Percentiles rank a stretch among this genome's conserved stretches.
Evolutionary conservation across 2,329 filamentous ascomycete species (phyloP).

Genomic region (Alternaria tenuissima): DNA sequence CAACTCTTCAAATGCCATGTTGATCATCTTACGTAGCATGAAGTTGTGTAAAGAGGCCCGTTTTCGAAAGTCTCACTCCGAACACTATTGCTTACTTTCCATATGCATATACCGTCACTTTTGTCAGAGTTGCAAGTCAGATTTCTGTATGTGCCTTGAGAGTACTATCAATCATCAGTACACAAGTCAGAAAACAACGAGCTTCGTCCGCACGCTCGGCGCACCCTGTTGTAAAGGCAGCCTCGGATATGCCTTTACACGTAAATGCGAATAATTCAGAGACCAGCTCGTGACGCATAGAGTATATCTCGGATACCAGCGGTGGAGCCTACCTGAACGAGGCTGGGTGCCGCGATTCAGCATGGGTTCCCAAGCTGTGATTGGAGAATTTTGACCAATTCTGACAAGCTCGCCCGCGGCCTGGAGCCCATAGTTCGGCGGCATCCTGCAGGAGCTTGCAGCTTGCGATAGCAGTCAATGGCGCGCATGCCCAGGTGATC

Average conservation of each 20-base stretch:
- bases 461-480: conserved; percentile 11
- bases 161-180: not conserved
- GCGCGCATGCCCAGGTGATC: conserved; percentile 12
- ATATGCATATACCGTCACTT: not conserved
- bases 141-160: not conserved
- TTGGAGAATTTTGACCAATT: conserved; percentile 12
- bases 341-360: conserved; percentile 11
- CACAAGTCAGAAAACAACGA: not conserved
- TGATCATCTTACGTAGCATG: not conserved
- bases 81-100: not conserved
- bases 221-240: not conserved
- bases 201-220: not conserved
- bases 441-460: conserved; percentile 28
- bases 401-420: conserved; percentile 12
- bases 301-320: not conserved
- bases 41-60: not conserved
- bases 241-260: not conserved
- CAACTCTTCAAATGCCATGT: not conserved
- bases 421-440: conserved; percentile 19
- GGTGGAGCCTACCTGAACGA: conserved; percentile 11
- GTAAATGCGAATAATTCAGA: not conserved
- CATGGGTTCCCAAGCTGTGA: conserved; percentile 12
- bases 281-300: not conserved
- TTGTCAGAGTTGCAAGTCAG: not conserved
- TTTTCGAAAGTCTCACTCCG: not conserved